Evolutionary conservation across 2,329 filamentous ascomycete genomes (phyloP).

Genomic region (Fusarium phyllophilum): DNA sequence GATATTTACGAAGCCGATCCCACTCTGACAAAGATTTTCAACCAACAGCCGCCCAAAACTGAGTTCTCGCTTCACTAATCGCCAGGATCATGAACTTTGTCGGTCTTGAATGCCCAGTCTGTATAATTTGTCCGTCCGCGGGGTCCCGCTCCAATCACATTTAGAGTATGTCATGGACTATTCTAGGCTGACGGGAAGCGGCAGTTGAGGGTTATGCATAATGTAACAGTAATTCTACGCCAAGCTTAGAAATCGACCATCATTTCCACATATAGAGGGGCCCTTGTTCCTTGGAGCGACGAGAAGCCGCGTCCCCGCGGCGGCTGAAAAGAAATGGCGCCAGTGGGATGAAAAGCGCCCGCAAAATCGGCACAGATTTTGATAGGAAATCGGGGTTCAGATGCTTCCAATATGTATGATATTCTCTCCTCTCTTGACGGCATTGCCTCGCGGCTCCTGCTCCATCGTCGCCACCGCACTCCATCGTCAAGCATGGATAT

Average conservation of each 20-base stretch:
- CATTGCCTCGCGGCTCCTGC: neutral
- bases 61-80: neutral
- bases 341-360: neutral
- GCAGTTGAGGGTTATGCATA: neutral
- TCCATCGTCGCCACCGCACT: constrained; percentile 12
- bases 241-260: constrained; percentile 3
- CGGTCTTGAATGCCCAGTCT: constrained; percentile 5
- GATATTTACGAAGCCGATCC: neutral
- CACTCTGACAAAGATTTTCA: neutral
- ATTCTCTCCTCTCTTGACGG: neutral
- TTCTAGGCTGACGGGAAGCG: neutral
- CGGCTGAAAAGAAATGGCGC: neutral
- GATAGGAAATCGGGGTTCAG: neutral
- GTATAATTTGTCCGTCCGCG: constrained; percentile 4
- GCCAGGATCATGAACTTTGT: constrained; percentile 21
- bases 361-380: neutral
- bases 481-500: constrained; percentile 14
- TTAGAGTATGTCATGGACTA: neutral
- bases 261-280: neutral
- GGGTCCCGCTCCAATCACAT: constrained; percentile 19
- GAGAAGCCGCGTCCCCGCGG: neutral
- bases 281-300: neutral
- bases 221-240: constrained; percentile 5
- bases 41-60: neutral
- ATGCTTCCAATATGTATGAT: neutral